Evolutionary conservation across 2,329 filamentous ascomycete species (phyloP).

Genomic region (Cytospora piceae): DNA sequence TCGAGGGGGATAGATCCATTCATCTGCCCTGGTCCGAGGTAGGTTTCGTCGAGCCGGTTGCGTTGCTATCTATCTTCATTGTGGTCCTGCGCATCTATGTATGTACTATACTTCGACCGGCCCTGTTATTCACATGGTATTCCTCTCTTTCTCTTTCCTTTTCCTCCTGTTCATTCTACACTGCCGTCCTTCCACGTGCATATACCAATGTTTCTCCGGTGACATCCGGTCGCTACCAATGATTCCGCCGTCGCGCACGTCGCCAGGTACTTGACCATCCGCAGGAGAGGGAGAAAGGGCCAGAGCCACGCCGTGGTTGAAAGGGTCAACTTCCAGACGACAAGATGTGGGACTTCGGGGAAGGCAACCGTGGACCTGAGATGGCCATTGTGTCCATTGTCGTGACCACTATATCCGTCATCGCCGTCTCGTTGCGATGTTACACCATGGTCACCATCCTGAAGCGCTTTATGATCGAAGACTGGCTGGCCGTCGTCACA

Average conservation of each 20-base stretch:
- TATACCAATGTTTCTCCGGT: conserved; percentile 10
- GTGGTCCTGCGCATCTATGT: conserved; percentile 16
- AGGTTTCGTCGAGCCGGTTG: background rate
- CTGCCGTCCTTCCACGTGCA: background rate
- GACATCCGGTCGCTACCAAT: conserved; percentile 7
- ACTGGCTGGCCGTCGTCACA: conserved; percentile 29
- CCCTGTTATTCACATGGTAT: conserved; percentile 9
- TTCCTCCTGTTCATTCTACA: background rate
- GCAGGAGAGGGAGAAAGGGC: conserved; percentile 7
- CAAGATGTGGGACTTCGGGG: conserved; percentile 29
- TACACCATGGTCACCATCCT: conserved; percentile 29
- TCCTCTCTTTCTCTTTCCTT: background rate
- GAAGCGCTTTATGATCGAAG: conserved; percentile 29
- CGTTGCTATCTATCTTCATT: conserved; percentile 10
- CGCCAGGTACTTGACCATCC: conserved; percentile 13
- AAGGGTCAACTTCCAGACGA: background rate
- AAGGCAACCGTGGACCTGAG: conserved; percentile 26
- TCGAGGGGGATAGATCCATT: too few species aligned
- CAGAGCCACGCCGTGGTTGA: background rate
- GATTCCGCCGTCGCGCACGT: conserved; percentile 14
- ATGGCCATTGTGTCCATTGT: conserved; percentile 25
- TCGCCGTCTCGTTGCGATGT: conserved; percentile 26
- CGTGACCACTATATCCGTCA: conserved; percentile 24
- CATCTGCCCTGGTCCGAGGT: background rate
- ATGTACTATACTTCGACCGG: background rate